Conservation (phyloP, 179 eudicot species). For the Patellifolia procumbens region DNA sequence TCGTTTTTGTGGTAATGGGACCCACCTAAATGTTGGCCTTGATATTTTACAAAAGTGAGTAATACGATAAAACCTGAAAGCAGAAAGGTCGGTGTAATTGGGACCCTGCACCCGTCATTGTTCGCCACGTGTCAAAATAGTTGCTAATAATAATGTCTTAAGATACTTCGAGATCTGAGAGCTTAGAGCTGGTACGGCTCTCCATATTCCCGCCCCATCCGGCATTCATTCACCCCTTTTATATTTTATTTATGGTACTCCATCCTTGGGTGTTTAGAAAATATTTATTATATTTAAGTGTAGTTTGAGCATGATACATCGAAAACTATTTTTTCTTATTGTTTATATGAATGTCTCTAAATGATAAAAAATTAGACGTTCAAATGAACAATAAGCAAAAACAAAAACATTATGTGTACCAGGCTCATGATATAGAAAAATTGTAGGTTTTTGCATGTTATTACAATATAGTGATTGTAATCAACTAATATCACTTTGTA, state of each 20-base stretch:
- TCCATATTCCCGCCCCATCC: neutral
- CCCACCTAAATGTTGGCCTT: conserved; percentile 12
- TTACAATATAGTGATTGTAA: too few relatives aligned
- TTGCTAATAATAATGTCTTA: neutral
- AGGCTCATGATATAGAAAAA: too few relatives aligned
- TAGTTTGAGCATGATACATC: too few relatives aligned
- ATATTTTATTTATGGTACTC: neutral
- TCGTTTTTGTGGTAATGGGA: neutral
- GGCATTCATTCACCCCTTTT: neutral
- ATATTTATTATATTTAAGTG: too few relatives aligned
- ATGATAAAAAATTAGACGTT: too few relatives aligned
- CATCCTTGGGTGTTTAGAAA: too few relatives aligned
- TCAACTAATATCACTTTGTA: too few relatives aligned
- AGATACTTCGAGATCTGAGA: conserved; percentile 18
- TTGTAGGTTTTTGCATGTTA: too few relatives aligned
- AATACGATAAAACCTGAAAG: neutral
- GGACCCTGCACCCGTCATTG: neutral
- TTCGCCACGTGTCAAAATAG: conserved; percentile 1
- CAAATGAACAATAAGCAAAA: too few relatives aligned
- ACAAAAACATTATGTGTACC: too few relatives aligned
- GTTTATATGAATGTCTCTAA: too few relatives aligned
- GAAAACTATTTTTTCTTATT: too few relatives aligned
- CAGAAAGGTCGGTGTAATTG: conserved; percentile 20
- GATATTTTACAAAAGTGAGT: conserved; percentile 1
- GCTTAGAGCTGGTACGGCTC: neutral